Evolutionary conservation across 345 rosid species (phyloP).

Genomic region (Lenwebbia sp.): DNA sequence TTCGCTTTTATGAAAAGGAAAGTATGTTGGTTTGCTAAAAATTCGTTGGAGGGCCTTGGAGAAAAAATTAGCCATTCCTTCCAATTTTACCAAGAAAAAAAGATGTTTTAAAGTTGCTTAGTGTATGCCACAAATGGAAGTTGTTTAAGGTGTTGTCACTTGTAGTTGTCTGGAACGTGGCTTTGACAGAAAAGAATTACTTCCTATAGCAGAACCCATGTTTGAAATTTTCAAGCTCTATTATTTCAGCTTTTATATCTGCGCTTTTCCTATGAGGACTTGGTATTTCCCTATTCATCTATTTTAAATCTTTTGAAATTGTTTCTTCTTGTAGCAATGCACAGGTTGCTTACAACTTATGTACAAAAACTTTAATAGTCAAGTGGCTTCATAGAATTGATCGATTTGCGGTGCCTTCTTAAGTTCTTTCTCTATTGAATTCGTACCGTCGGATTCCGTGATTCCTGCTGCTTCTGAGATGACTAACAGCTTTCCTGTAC

Average conservation of each 20-base stretch:
- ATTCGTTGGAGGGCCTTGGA: neutral
- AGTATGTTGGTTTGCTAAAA: neutral
- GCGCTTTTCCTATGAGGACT: neutral
- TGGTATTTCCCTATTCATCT: neutral
- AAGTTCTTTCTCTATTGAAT: neutral
- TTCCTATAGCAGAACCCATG: neutral
- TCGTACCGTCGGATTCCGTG: neutral
- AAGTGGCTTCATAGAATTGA: neutral
- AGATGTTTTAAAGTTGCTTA: neutral
- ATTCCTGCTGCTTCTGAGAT: neutral
- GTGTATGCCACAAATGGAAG: neutral
- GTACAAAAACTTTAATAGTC: neutral
- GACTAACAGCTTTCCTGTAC: neutral
- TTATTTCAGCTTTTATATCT: neutral
- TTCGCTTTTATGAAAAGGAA: neutral
- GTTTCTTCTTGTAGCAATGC: neutral
- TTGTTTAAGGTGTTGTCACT: neutral
- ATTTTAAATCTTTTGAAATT: neutral
- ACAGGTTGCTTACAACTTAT: neutral
- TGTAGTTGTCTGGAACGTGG: neutral
- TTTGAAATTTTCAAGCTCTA: neutral
- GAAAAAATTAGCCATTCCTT: neutral
- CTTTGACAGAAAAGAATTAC: neutral
- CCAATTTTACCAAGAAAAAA: neutral
- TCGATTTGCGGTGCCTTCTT: neutral